Percentiles rank a stretch among this genome's conserved stretches.
Conservation (phyloP, 371 early-diverging fungal genomes). For the Mortierella sp. region DNA sequence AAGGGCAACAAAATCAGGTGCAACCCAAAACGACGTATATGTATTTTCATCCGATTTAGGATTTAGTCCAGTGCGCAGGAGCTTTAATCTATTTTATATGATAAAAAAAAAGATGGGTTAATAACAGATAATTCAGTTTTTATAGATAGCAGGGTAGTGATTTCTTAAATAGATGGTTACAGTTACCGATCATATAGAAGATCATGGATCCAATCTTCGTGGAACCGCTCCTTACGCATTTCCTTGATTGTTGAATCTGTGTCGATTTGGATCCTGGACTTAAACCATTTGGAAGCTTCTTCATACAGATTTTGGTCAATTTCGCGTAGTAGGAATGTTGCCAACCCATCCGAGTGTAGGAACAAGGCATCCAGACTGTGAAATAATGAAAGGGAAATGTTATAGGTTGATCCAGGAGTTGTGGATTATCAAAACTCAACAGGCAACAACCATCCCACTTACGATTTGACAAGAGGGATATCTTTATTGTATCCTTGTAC, state of each 20-base stretch:
- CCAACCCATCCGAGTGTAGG: constrained; percentile 4
- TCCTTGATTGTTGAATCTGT: constrained; percentile 9
- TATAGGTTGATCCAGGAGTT: constrained; percentile 3
- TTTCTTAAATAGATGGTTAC: no score
- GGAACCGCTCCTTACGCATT: constrained; percentile 8
- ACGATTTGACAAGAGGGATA: constrained; percentile 8
- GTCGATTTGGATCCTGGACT: not conserved
- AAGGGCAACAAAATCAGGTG: constrained; percentile 16
- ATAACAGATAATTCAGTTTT: no score
- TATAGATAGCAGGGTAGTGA: no score
- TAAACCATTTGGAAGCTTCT: constrained; percentile 19
- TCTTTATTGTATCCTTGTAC: constrained; percentile 11
- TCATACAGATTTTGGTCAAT: constrained; percentile 11
- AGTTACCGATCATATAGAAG: constrained; percentile 22
- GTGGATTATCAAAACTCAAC: constrained; percentile 1
- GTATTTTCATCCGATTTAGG: not conserved
- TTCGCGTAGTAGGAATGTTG: constrained; percentile 9
- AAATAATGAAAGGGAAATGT: not conserved
- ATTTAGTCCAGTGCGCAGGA: not conserved
- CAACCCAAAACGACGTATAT: constrained; percentile 15
- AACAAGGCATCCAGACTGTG: constrained; percentile 16
- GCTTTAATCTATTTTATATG: not conserved
- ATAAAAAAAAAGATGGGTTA: not conserved
- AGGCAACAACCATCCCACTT: constrained; percentile 14
- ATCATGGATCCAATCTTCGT: constrained; percentile 22